Conservation (phyloP, 306 rosid genomes). For the Albizia julibrissin region DNA sequence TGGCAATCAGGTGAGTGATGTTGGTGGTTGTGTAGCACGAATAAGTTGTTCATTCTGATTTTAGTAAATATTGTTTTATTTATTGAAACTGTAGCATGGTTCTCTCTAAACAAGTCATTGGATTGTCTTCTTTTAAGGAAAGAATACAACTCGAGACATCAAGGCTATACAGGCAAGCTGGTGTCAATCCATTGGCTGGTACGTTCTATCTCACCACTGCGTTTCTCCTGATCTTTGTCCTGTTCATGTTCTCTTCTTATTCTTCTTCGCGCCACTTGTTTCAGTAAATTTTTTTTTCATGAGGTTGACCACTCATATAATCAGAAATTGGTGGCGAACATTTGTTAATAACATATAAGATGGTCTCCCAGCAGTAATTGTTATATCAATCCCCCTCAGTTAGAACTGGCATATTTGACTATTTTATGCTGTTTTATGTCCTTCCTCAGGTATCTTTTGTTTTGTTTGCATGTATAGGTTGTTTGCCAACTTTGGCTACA, state of each 20-base stretch:
- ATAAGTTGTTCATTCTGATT: slow-evolving; percentile 34
- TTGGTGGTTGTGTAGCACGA: slow-evolving; percentile 13
- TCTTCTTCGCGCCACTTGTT: slow-evolving; percentile 21
- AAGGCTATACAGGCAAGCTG: slow-evolving; percentile 88
- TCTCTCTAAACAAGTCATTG: slow-evolving; percentile 38
- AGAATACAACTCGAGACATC: slow-evolving; percentile 99
- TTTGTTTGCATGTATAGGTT: slow-evolving; percentile 54
- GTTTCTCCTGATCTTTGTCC: background rate
- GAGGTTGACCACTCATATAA: slow-evolving; percentile 23
- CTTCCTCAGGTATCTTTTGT: background rate
- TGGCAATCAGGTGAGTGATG: slow-evolving; percentile 84
- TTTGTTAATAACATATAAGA: background rate
- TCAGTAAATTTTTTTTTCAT: slow-evolving; percentile 10
- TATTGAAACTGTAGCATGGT: slow-evolving; percentile 25
- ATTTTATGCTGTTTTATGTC: background rate
- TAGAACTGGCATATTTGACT: slow-evolving; percentile 5
- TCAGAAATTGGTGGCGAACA: slow-evolving; percentile 5
- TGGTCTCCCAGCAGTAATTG: slow-evolving; percentile 16
- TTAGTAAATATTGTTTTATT: slow-evolving; percentile 4
- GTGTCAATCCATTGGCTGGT: slow-evolving; percentile 99
- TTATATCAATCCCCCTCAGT: background rate
- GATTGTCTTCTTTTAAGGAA: slow-evolving; percentile 69
- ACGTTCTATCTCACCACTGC: slow-evolving; percentile 1
- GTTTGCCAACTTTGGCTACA: slow-evolving; percentile 96
- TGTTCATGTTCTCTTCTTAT: background rate